Base-by-base conservation (phyloP, 805 yeast species). In the Cyberlindnera bimundalis region DNA sequence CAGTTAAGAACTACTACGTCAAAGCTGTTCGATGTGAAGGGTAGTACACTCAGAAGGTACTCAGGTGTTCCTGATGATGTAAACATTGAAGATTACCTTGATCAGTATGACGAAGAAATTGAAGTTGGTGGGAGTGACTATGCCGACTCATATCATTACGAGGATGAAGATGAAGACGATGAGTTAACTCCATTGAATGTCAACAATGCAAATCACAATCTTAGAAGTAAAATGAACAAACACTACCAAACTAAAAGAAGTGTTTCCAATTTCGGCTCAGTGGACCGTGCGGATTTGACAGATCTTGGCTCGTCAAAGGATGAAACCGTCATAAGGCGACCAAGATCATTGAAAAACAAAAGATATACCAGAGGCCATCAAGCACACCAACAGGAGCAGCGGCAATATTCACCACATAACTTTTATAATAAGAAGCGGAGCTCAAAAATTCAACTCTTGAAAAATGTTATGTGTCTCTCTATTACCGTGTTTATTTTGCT, bases 21-120 rank as follows among this genome's bases (percentile, higher is more conserved):
- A 1, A 80, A 81, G 46, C 62, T 84, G 6, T 84, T 84, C 59
- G 91, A 84, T 52, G 74, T 78, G 11, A 81, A 78, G 50, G 89
- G 87, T 1, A 76, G 82, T 0, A 84, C 80, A 34, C 78, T 87
- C 6, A 69, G 90, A 53, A 65, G 89, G 25, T 83, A 84, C 53
- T 80, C 89, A 16, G 85, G 84, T 16, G 74, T 79, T 3, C 84
- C 84, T 0, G 83, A 79, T 53, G 79, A 79, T 55, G 70, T 68
- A 12, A 67, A 69, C 46, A 53, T 64, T 23, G 74, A 68, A 40
- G 73, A 68, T 42, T 65, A 64, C 40, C 64, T 68, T 30, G 73
- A 68, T 39, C 68, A 63, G 36, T 63, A 66, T 29, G 73, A 70
- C 35, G 73, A 66, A 21, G 66, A 61, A 28, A 61, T 58, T 32